Conservation (phyloP, 2,329 filamentous ascomycete genomes). For the Colletotrichum sojae region DNA sequence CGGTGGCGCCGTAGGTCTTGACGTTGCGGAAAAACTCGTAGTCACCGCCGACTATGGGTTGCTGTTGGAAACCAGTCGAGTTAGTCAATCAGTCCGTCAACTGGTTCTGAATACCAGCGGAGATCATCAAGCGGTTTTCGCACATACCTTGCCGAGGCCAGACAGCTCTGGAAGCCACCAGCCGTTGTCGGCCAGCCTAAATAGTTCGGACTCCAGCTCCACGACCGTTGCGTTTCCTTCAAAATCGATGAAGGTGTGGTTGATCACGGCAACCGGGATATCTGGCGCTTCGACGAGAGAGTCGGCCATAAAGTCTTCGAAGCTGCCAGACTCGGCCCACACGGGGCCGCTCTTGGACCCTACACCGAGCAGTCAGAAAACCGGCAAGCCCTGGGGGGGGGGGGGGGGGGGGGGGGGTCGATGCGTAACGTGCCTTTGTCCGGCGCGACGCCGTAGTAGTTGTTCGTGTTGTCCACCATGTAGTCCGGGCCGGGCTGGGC, state of each 20-base stretch:
- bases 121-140: no score
- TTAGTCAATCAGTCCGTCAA: no score
- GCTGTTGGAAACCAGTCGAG: neutral
- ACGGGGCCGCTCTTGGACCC: constrained; percentile 4
- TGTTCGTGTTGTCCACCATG: constrained; percentile 12
- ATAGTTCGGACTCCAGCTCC: neutral
- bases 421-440: neutral
- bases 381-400: neutral
- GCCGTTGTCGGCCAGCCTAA: neutral
- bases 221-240: no score
- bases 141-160: neutral
- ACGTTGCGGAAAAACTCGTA: constrained; percentile 70
- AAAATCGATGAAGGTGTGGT: neutral
- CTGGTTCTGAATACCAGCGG: no score
- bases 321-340: constrained; percentile 14
- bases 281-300: no score
- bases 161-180: constrained; percentile 1
- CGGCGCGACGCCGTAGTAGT: constrained; percentile 3
- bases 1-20: constrained; percentile 68
- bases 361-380: neutral
- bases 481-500: constrained; percentile 3
- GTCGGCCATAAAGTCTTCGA: constrained; percentile 8
- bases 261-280: neutral
- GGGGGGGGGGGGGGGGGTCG: neutral
- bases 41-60: constrained; percentile 43